Evolutionary conservation across 2,329 filamentous ascomycete species (phyloP).

Genomic region (Berkeleyomyces rouxiae): DNA sequence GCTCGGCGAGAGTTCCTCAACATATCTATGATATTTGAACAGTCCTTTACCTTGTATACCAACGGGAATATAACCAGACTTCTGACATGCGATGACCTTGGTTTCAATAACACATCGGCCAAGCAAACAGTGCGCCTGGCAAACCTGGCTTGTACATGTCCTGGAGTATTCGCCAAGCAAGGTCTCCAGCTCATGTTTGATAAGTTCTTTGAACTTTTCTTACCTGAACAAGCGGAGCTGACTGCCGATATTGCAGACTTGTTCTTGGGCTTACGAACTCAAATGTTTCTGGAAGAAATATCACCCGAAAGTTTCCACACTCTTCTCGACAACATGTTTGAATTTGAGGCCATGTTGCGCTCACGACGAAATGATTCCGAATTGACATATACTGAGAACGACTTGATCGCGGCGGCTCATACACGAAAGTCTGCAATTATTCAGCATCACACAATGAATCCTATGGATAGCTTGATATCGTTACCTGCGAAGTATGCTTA

Average conservation of each 20-base stretch:
- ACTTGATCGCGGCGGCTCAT: conserved; percentile 10
- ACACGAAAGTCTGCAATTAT: conserved; percentile 8
- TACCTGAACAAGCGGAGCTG: conserved; percentile 11
- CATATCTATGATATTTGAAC: conserved; percentile 20
- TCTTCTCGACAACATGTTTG: conserved; percentile 12
- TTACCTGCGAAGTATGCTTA: background rate
- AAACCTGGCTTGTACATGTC: conserved; percentile 12
- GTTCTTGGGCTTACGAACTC: conserved; percentile 11
- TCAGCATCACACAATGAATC: conserved; percentile 8
- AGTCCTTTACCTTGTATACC: conserved; percentile 22
- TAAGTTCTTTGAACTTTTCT: conserved; percentile 28
- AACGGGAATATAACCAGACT: conserved; percentile 18
- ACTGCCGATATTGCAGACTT: conserved; percentile 12
- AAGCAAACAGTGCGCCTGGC: conserved; percentile 14
- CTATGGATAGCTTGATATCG: background rate
- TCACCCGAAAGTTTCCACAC: conserved; percentile 1
- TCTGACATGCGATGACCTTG: conserved; percentile 23
- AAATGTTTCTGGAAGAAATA: conserved; percentile 12
- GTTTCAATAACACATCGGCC: conserved; percentile 22
- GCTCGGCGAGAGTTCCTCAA: conserved; percentile 22
- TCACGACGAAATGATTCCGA: conserved; percentile 7
- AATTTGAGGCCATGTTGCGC: conserved; percentile 8
- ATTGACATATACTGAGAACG: conserved; percentile 9
- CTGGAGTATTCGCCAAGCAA: conserved; percentile 12
- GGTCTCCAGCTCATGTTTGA: conserved; percentile 29